A percentile compares a stretch with the other conserved stretches of the same genome.
Conservation (phyloP, 140 eudicot genomes). For the Flaveria floridana region DNA sequence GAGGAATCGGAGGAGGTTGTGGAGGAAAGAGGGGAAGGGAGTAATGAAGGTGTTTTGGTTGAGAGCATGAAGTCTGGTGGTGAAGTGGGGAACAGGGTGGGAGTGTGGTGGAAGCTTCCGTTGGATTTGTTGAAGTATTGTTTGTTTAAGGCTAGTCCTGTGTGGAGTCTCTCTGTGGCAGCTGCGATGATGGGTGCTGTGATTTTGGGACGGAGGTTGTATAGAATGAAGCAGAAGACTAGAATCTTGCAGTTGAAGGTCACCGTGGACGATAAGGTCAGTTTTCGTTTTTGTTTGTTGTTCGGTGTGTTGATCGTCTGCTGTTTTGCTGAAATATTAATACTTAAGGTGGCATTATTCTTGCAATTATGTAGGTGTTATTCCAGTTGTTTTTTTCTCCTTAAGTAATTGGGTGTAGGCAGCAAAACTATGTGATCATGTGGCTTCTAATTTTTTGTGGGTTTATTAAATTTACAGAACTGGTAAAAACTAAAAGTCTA, state of each 20-base stretch:
- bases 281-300: slow-evolving; percentile 19
- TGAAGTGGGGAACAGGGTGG: slow-evolving; percentile 38
- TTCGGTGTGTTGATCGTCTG: not conserved
- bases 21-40: slow-evolving; percentile 18
- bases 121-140: slow-evolving; percentile 62
- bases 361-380: not conserved
- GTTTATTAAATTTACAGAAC: too few species aligned
- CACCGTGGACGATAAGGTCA: slow-evolving; percentile 82
- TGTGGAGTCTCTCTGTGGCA: slow-evolving; percentile 78
- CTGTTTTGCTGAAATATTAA: too few species aligned
- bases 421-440: too few species aligned
- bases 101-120: slow-evolving; percentile 90
- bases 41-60: slow-evolving; percentile 6
- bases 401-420: too few species aligned
- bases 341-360: not conserved
- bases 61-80: slow-evolving; percentile 13
- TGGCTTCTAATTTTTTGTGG: not conserved
- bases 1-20: slow-evolving; percentile 5
- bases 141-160: slow-evolving; percentile 63
- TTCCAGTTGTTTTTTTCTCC: too few species aligned
- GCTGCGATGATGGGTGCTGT: slow-evolving; percentile 80
- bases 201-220: slow-evolving; percentile 63
- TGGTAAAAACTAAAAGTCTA: too few species aligned
- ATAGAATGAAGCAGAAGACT: slow-evolving; percentile 66
- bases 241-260: slow-evolving; percentile 60